A percentile compares a stretch with the other conserved stretches of the same genome.
Conservation (phyloP, 1,284 basidiomycete species). For the Phenoliferia sp. region DNA sequence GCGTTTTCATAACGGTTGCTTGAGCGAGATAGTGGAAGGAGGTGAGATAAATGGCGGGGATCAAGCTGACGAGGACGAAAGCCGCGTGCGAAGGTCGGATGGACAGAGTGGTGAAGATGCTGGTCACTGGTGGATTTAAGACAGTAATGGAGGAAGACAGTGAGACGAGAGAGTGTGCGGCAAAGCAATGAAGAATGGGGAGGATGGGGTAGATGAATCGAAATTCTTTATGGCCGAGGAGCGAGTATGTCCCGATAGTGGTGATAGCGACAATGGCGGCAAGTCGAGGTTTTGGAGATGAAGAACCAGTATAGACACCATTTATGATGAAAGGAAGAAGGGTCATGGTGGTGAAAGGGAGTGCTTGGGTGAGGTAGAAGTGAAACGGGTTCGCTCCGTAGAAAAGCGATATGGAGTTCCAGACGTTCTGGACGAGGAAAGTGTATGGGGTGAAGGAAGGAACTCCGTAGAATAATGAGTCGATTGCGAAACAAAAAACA, state of each 20-base stretch:
- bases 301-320: not conserved
- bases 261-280: not conserved
- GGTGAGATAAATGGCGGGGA: constrained; percentile 62
- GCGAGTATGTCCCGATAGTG: constrained; percentile 66
- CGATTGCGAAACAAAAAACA: constrained; percentile 49
- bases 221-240: constrained; percentile 91
- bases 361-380: constrained; percentile 80
- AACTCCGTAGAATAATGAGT: constrained; percentile 64
- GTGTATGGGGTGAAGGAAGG: constrained; percentile 73
- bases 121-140: too few species aligned
- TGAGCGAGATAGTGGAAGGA: constrained; percentile 72
- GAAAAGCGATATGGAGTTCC: constrained; percentile 76
- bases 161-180: constrained; percentile 60
- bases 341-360: constrained; percentile 75
- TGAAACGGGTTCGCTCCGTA: constrained; percentile 85
- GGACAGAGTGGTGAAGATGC: constrained; percentile 7
- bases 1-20: constrained; percentile 58
- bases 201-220: constrained; percentile 89
- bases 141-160: constrained; percentile 2
- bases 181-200: constrained; percentile 76
- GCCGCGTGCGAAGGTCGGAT: constrained; percentile 46
- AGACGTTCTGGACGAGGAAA: constrained; percentile 70
- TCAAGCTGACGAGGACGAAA: constrained; percentile 49
- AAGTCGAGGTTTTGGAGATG: not conserved
- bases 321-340: constrained; percentile 51